These are phyloP conservation scores for Vaccinium vitisidaea DNA, from an alignment of 148 eudicot genomes.

Conservation along the genomic window DNA sequence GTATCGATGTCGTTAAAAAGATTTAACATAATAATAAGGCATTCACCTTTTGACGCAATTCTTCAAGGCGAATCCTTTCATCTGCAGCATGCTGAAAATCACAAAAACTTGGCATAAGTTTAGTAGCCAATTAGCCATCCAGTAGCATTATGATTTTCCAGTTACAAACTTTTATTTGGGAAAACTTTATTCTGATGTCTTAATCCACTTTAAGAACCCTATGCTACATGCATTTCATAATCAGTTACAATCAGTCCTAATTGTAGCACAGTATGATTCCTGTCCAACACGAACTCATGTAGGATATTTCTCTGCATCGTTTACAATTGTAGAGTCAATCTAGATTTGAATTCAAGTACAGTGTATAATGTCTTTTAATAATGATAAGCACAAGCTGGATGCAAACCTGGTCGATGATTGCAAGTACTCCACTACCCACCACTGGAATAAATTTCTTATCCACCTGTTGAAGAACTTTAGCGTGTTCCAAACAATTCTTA, in stretches of 20 bases:
- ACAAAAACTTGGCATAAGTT: too few species aligned
- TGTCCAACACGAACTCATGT: too few species aligned
- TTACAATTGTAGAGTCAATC: not conserved
- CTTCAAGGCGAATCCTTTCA: constrained; percentile 95
- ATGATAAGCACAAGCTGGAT: not conserved
- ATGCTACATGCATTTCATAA: not conserved
- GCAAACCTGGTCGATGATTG: constrained; percentile 87
- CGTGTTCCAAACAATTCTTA: constrained; percentile 54
- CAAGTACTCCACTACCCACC: constrained; percentile 70
- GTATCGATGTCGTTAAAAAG: not conserved
- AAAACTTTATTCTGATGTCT: not conserved
- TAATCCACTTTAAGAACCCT: constrained; percentile 5
- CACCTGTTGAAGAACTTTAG: constrained; percentile 81
- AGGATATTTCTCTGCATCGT: not conserved
- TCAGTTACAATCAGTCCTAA: not conserved
- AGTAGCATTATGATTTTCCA: not conserved
- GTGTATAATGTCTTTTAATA: not conserved
- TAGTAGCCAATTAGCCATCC: constrained; percentile 1
- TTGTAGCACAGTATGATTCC: too few species aligned
- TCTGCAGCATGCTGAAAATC: constrained; percentile 92
- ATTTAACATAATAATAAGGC: not conserved
- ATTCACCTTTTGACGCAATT: constrained; percentile 76
- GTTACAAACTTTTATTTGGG: not conserved
- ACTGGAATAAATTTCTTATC: constrained; percentile 94
- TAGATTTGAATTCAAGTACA: not conserved